Evolutionary conservation across 257 asterid genomes (phyloP), one percentile per base, ranked within the genome.

Genomic region (Solanum medicagineum): DNA sequence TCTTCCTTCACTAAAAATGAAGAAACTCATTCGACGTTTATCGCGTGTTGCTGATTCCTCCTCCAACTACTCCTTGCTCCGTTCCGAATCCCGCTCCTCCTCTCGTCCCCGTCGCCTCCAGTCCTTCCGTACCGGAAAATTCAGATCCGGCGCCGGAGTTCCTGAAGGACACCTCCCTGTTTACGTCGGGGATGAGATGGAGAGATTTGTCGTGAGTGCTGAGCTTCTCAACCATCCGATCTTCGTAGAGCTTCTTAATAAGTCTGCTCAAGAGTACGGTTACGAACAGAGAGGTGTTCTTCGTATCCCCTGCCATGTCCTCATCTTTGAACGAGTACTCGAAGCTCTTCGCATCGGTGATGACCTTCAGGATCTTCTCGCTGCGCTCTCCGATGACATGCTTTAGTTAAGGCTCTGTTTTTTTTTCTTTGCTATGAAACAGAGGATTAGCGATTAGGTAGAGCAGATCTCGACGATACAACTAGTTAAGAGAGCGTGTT

Each of bases 171-270:
- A 95, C 84, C 88, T 95, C 13, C 98, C 98, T 56, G 97, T 95
- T 6, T 95, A 90, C 91, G 98, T 95, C n/a, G 98, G 98, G 4
- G 98, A 95, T 70, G 98, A 95, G 85, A 92, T 94, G 98, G 97
- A 95, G 92, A 87, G 98, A 56, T 95, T 95, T 83, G 89, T 95
- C 3, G 98, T 95, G 19, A 92, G 95, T 85, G 98, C 98, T 2
- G 97, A 94, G 83, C 73, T 94, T 60, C 81, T 95, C 86, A 92
- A 95, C 42, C 98, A 95, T 88, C 98, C 98, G 57, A 89, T 94
- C 77, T 95, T 95, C 81, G 92, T 92, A 32, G 86, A 83, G 88
- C 89, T 95, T 22, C 85, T 95, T 11, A 90, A 95, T 74, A 88
- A 87, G 84, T 95, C 98, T 16, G 98, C 98, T 49, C 92, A 89